Base-by-base conservation (phyloP, 1,139 yeast genomes). In the Pichia sp. region DNA sequence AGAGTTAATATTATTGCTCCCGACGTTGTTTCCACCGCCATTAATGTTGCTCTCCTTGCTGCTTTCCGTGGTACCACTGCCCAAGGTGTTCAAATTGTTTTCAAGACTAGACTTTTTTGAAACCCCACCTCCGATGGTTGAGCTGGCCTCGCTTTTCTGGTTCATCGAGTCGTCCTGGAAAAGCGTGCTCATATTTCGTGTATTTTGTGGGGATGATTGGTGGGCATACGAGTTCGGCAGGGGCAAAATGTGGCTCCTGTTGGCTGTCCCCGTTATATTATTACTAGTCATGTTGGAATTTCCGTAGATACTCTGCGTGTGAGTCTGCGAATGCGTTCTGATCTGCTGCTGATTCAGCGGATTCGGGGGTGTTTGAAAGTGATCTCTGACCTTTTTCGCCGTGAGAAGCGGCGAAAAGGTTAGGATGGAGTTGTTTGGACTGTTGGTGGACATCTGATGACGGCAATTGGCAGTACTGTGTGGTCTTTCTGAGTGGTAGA, bases 331-430 rank as follows among this genome's bases (percentile, higher is more conserved):
- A 25, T 36, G 44, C 26, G 25, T 45, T 44, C 28, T 18, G 4
- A 30, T 12, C 26, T 40, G 50, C 18, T 50, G 55, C 30, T 70
- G 67, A 30, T 66, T 63, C 25, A 69, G 65, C 1, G 79, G 80
- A 56, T 78, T 79, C 7, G 83, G 83, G 2, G 85, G 84, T 2
- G 84, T 79, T 37, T 75, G 73, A 60, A 79, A 78, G 42, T 78
- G 66, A 57, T 78, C 80, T 53, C 70, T 74, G 16, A 75, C 72
- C 26, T 64, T 58, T 43, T 76, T 71, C 56, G 72, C 75, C 40
- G 74, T 70, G 50, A 82, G 74, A 58, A 78, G 68, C 0, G 88
- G 88, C 9, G 87, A 82, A 41, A 82, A 82, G 52, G 79, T 81
- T 46, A 83, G 66, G 12, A 86, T 81, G 4, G 87, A 82, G 55